phyloP scores from a whole-genome alignment of 2,329 filamentous ascomycete genomes.

The Colletotrichum euphorbiae region DNA sequence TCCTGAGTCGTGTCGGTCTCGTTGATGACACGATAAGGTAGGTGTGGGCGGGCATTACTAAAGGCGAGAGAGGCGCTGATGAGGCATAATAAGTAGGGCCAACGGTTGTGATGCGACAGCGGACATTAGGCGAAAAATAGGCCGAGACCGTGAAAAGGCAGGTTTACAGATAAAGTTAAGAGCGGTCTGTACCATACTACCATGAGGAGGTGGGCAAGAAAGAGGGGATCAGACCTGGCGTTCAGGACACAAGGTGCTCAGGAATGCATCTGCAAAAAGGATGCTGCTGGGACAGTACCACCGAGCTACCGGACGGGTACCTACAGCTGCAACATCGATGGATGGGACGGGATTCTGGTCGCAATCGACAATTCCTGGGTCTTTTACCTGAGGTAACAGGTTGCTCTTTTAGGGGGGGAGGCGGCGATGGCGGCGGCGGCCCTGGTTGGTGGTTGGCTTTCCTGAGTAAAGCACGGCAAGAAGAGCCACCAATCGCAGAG shows the following conservation, averaged over 20 bases:
- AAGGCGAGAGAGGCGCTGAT: neutral
- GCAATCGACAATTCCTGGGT: conserved; percentile 4
- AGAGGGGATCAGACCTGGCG: conserved; percentile 7
- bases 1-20: neutral
- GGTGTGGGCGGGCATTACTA: conserved; percentile 1
- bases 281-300: conserved; percentile 13
- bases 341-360: conserved; percentile 6
- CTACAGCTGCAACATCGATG: conserved; percentile 10
- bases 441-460: neutral
- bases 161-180: conserved; percentile 26
- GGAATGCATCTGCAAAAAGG: neutral
- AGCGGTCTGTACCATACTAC: too few species aligned
- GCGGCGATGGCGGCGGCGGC: neutral
- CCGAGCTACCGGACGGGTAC: conserved; percentile 23
- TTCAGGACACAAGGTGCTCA: too few species aligned
- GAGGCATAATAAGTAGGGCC: conserved; percentile 4
- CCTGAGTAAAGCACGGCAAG: conserved; percentile 28
- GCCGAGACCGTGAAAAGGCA: neutral
- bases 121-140: neutral
- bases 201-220: too few species aligned
- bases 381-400: too few species aligned
- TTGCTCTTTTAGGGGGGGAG: neutral
- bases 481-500: conserved; percentile 30
- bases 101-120: conserved; percentile 1
- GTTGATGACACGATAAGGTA: neutral